These are phyloP conservation scores for Lactarius hatsudake DNA, from an alignment of 768 basidiomycete species.

Conservation along the genomic window DNA sequence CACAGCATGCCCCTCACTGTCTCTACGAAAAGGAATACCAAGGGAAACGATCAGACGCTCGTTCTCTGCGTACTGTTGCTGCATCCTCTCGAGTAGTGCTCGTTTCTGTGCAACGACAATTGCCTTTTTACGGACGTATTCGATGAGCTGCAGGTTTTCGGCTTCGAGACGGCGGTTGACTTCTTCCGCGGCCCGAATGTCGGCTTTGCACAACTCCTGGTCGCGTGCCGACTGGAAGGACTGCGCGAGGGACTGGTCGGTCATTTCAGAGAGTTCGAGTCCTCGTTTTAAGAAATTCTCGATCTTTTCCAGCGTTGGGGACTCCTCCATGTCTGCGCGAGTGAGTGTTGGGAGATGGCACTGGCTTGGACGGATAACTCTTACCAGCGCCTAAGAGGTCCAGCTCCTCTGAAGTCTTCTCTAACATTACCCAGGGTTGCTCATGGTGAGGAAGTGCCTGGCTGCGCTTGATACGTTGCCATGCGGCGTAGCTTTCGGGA, in stretches of 20 bases:
- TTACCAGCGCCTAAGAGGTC: not conserved
- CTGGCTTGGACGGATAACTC: not conserved
- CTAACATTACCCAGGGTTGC: not conserved
- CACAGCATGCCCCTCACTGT: not conserved
- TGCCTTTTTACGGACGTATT: not conserved
- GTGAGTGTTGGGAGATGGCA: not conserved
- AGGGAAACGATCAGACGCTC: not conserved
- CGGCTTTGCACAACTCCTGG: constrained; percentile 2
- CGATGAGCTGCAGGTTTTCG: not conserved
- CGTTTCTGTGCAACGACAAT: not conserved
- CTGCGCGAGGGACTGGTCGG: not conserved
- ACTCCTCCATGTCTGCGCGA: constrained; percentile 1
- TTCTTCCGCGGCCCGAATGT: constrained; percentile 1
- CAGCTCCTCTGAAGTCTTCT: not conserved
- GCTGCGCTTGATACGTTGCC: constrained; percentile 9
- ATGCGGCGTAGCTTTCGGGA: constrained; percentile 14
- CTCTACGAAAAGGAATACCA: not conserved
- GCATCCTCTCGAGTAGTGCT: constrained; percentile 1
- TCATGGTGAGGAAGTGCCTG: not conserved
- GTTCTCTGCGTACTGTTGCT: constrained; percentile 2
- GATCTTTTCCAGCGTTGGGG: constrained; percentile 1
- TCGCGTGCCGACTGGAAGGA: not conserved
- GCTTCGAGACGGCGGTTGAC: not conserved
- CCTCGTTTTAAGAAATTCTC: not conserved
- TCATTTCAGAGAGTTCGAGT: not conserved